Base-by-base conservation (phyloP, 495 filamentous ascomycete species). In the Neurospora cerealis region DNA sequence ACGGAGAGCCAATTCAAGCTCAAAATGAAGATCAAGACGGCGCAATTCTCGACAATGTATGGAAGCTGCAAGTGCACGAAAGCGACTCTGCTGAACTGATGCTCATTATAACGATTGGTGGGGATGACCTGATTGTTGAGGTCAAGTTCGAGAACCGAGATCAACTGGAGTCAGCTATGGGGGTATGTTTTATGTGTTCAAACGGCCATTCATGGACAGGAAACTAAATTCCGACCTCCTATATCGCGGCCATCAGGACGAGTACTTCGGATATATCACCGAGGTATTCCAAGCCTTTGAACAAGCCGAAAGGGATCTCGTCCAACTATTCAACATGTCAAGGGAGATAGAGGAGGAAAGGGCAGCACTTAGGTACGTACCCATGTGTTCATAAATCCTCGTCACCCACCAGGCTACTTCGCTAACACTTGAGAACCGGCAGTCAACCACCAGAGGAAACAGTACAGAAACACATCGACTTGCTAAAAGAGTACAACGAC, bases 401-500 rank as follows among this genome's bases (percentile, higher is more conserved):
- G 28, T 72, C 37, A 70, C 17, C 19, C 11, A 11, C 24, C 15
- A 37, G 4, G 2, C 39, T 10, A 13, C 6, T 24, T 54, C 13
- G 41, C 32, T 73, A 17, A 73, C 66, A 17, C 4, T 32, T 17
- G 13, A 36, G 15, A 69, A 11, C 15, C 21, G 19, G 10, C 32
- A 79, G 78, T n/a, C 78, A 79, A 62, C 73, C 75, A 9, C 46
- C 77, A 13, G 75, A 77, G 17, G 24, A 32, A 28, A 79, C 75
- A 0, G 88, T 93, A 36, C 86, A 90, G 70, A 83, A 79, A 8
- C 91, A 94, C 80, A 93, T 93, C 75, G 83, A 82, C 73, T 84
- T 90, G 2, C 82, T 95, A 8, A 91, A 93, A 77, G 83, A 89
- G 71, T 94, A 94, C 84, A 95, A 95, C 80, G 93, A 93, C 74